Evolutionary conservation across 2,329 filamentous ascomycete genomes (phyloP).

Genomic region (Pseudogymnoascus sp.): DNA sequence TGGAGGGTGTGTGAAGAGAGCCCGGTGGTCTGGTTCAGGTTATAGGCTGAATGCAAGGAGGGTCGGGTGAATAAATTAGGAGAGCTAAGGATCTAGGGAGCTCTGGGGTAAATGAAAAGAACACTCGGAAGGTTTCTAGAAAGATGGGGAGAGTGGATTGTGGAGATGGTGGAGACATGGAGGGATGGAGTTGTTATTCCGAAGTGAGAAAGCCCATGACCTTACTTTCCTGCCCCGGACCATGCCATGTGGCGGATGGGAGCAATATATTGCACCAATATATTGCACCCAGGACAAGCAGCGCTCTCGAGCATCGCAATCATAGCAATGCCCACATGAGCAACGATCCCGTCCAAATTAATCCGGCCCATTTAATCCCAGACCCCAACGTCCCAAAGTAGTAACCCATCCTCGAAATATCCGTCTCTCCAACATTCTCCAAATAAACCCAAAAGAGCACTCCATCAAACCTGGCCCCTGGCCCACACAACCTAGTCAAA

Average conservation of each 20-base stretch:
- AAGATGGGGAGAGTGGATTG: not conserved
- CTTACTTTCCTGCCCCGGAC: not conserved
- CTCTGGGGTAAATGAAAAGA: not conserved
- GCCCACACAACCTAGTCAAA: not conserved
- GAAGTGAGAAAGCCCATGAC: not conserved
- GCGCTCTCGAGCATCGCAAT: not conserved
- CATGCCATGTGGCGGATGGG: not conserved
- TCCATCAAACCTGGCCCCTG: not conserved
- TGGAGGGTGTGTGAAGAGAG: not conserved
- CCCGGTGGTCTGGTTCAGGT: not conserved
- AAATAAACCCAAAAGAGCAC: not conserved
- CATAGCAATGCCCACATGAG: not conserved
- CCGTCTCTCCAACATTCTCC: not conserved
- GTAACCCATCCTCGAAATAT: not conserved
- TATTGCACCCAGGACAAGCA: not conserved
- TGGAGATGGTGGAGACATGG: not conserved
- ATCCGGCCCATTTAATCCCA: not conserved
- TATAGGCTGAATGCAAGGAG: not conserved
- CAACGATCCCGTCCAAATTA: not conserved
- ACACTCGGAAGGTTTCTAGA: not conserved
- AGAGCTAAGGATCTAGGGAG: not conserved
- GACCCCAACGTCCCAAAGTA: not conserved
- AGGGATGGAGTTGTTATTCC: not conserved
- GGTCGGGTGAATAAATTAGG: not conserved
- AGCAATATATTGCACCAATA: not conserved